A percentile compares a stretch with the other conserved stretches of the same genome.
Conservation (phyloP, 2,329 filamentous ascomycete genomes). For the Fusarium metavorans region DNA sequence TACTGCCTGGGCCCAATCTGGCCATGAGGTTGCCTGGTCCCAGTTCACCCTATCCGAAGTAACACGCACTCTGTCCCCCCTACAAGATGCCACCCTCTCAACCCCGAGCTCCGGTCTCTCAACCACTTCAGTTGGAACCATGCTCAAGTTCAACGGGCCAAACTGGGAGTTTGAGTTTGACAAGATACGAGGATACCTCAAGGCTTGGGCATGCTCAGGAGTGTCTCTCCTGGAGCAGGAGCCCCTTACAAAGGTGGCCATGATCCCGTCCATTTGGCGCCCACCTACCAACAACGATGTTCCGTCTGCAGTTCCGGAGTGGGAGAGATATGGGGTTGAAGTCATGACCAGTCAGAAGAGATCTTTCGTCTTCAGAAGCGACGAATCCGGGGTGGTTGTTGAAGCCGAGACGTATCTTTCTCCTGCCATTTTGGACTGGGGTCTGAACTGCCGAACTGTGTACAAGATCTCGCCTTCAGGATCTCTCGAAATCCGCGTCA, state of each 20-base stretch:
- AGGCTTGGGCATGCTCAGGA: background rate
- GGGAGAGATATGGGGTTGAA: background rate
- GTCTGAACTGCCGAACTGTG: background rate
- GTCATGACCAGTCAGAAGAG: background rate
- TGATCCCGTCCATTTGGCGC: background rate
- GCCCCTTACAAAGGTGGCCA: background rate
- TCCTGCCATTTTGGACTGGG: background rate
- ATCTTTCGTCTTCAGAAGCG: background rate
- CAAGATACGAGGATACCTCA: background rate
- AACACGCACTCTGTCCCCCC: background rate
- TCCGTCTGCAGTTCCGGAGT: background rate
- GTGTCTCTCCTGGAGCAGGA: background rate
- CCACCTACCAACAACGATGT: background rate
- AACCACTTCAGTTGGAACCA: background rate
- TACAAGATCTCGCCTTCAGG: background rate
- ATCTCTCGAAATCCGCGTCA: background rate
- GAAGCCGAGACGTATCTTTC: background rate
- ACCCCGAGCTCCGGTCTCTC: background rate
- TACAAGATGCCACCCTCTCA: background rate
- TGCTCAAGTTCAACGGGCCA: background rate
- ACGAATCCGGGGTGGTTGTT: background rate
- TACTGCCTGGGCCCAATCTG: background rate
- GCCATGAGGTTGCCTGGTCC: background rate
- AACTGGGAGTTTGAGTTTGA: background rate
- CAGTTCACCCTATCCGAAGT: background rate